Base-by-base conservation (phyloP, 2,329 filamentous ascomycete genomes). In the Aureobasidium leucospermi region DNA sequence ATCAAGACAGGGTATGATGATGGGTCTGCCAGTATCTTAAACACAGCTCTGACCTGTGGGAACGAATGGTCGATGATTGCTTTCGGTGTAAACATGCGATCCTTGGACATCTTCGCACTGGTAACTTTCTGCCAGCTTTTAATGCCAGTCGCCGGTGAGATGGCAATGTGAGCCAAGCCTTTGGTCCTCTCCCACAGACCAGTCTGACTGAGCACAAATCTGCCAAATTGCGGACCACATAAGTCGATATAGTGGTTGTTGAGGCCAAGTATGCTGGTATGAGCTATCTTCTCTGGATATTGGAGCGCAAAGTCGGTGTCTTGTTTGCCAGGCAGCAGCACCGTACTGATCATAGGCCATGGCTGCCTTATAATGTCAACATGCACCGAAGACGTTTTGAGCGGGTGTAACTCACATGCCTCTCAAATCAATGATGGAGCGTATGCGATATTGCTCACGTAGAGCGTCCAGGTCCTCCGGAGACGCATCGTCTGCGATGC, bases 21-120 rank as follows among this genome's bases (percentile, higher is more conserved):
- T 4, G 51, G 39, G 23, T 32, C 10, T n/a, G 10, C 13, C 29
- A 55, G n/a, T 8, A 55, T 6, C 15, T 34, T 32, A 6, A 55
- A 55, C 11, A 55, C 11, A n/a, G 51, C 51, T 28, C 36, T 55
- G 39, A 55, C 45, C 39, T 55, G 51, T 15, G 51, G 51, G 3
- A 45, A 11, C 2, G 51, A 55, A 6, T 36, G 39, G 11, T 55
- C 51, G 16, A 55, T 55, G 16, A 55, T 36, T n/a, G 31, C 4
- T 2, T 36, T 29, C 1, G 39, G n/a, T 9, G 45, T 23, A n/a
- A 39, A 7, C 39, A 55, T 34, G 6, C 51, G 51, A 8, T 45
- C 31, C 11, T 55, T 10, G 16, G n/a, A 34, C 29, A 45, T n/a
- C 3, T 45, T 45, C 2, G 29, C 1, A 6, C 29, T 10, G 2